Percentiles rank a stretch among this genome's conserved stretches.
These are phyloP conservation scores for Agastache rugosa DNA, from an alignment of 257 asterid species.

Conservation along the genomic window DNA sequence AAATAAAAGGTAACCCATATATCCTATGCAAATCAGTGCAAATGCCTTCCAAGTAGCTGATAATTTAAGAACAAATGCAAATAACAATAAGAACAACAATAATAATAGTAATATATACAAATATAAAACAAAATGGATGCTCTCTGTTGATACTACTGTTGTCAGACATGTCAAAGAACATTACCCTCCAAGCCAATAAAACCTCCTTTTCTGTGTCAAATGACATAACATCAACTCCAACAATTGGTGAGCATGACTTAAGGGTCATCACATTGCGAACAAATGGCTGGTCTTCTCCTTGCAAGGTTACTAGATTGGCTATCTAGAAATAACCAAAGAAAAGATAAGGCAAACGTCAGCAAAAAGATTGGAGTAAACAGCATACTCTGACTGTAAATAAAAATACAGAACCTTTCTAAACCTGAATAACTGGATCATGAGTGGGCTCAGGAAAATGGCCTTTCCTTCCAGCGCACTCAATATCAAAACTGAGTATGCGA, in stretches of 20 bases:
- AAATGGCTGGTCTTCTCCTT: constrained; percentile 91
- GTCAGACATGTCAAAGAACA: constrained; percentile 25
- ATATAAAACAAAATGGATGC: not conserved
- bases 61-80: constrained; percentile 17
- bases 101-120: not conserved
- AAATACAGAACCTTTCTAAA: constrained; percentile 2
- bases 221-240: constrained; percentile 98
- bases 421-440: constrained; percentile 99
- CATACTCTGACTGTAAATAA: constrained; percentile 10
- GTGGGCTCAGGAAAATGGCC: constrained; percentile 97
- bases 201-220: constrained; percentile 92
- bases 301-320: constrained; percentile 91
- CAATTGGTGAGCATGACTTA: constrained; percentile 93
- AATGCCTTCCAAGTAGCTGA: constrained; percentile 22
- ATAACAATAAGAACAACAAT: not conserved
- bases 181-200: constrained; percentile 98
- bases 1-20: not conserved
- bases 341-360: constrained; percentile 31
- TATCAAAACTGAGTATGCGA: constrained; percentile 96
- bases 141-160: not conserved
- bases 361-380: constrained; percentile 34
- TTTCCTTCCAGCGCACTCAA: constrained; percentile 99
- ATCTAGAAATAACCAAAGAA: constrained; percentile 57
- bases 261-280: constrained; percentile 98
- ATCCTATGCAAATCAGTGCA: constrained; percentile 5